Conservation (phyloP, 2,329 filamentous ascomycete genomes). For the Aspergillus sergii region DNA sequence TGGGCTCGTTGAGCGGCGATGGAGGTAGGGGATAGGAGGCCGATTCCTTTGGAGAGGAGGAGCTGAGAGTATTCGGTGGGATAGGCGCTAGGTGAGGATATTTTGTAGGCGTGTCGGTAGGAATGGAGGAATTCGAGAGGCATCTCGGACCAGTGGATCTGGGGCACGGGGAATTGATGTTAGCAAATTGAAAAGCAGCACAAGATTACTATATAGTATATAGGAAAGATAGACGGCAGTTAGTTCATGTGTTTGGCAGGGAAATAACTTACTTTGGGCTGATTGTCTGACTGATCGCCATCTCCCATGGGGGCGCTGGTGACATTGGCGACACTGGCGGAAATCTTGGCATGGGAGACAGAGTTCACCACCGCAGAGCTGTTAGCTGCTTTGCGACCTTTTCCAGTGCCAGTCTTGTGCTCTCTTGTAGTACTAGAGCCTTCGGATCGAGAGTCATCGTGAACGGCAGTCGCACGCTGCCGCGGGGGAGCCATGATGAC, state of each 20-base stretch:
- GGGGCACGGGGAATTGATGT: slow-evolving; percentile 4
- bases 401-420: slow-evolving; percentile 32
- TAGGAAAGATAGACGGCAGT: too few relatives aligned
- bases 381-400: slow-evolving; percentile 35
- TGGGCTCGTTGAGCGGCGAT: slow-evolving; percentile 38
- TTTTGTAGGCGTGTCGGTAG: slow-evolving; percentile 52
- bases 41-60: slow-evolving; percentile 49
- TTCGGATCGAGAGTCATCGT: slow-evolving; percentile 52
- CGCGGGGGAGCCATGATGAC: slow-evolving; percentile 49
- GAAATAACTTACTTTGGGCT: slow-evolving; percentile 35
- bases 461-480: slow-evolving; percentile 40
- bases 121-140: slow-evolving; percentile 50
- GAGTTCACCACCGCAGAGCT: slow-evolving; percentile 12
- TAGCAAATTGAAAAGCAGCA: slow-evolving; percentile 1
- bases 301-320: slow-evolving; percentile 33
- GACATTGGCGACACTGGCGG: slow-evolving; percentile 30
- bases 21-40: slow-evolving; percentile 47
- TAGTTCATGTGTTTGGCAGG: neutral
- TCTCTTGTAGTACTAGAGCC: slow-evolving; percentile 49
- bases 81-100: slow-evolving; percentile 48
- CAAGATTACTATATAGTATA: too few relatives aligned
- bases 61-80: slow-evolving; percentile 49
- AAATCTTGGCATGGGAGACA: slow-evolving; percentile 18
- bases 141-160: slow-evolving; percentile 49
- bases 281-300: slow-evolving; percentile 22